A percentile compares a stretch with the other conserved stretches of the same genome.
phyloP scores from a whole-genome alignment of 768 basidiomycete species.

The Psilocybe cyanescens region DNA sequence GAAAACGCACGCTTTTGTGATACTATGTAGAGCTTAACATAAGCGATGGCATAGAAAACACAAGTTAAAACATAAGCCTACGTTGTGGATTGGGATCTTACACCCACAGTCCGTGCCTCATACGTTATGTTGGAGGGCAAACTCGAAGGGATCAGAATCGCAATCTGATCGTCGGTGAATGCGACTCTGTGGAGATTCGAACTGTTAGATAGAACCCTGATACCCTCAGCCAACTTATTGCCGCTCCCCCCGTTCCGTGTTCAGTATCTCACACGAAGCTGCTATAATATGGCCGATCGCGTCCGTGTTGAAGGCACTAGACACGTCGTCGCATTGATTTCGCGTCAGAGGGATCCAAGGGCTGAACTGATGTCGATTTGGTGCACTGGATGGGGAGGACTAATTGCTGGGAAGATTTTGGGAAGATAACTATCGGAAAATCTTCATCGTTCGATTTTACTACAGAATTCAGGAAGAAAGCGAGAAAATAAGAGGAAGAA shows the following conservation, averaged over 20 bases:
- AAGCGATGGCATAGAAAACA: too few species aligned
- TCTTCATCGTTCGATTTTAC: too few species aligned
- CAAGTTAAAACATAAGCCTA: background rate
- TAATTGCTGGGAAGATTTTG: too few species aligned
- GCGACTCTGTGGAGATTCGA: conserved; percentile 2
- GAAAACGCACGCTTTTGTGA: conserved; percentile 3
- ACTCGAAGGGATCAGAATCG: conserved; percentile 2
- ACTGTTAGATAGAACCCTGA: background rate
- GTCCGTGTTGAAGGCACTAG: too few species aligned
- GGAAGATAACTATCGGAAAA: too few species aligned
- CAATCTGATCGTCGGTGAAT: conserved; percentile 5
- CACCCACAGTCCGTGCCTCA: background rate
- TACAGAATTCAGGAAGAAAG: too few species aligned
- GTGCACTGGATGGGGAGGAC: too few species aligned
- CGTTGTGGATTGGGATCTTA: conserved; percentile 1
- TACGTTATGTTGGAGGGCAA: conserved; percentile 1
- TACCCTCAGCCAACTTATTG: background rate
- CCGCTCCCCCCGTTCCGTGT: background rate
- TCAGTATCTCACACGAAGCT: background rate
- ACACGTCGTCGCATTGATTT: too few species aligned
- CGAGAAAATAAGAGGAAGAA: too few species aligned
- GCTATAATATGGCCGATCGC: too few species aligned
- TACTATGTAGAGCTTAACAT: background rate
- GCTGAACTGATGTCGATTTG: too few species aligned
- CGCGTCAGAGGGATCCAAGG: too few species aligned